These are phyloP conservation scores for Curvularia sp. DNA, from an alignment of 2,329 filamentous ascomycete genomes.

Conservation along the genomic window DNA sequence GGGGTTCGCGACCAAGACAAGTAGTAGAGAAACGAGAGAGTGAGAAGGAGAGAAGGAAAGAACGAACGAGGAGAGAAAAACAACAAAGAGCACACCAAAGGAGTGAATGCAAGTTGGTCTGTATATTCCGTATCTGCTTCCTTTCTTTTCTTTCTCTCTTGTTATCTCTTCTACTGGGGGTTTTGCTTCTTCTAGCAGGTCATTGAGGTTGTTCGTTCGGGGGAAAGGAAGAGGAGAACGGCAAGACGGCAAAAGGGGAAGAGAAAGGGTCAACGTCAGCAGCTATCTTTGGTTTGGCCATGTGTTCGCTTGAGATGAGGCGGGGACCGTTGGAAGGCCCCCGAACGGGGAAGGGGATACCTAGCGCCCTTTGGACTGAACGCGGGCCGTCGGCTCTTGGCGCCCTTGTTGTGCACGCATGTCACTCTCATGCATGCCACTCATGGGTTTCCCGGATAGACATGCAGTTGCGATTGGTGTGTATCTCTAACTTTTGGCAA, in stretches of 20 bases:
- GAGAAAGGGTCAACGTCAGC: neutral
- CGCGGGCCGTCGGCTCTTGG: conserved; percentile 13
- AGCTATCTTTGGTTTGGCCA: conserved; percentile 5
- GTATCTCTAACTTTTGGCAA: neutral
- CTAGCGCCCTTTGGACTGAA: conserved; percentile 1
- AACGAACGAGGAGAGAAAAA: neutral
- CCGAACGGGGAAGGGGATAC: conserved; percentile 4
- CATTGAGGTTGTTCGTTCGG: neutral
- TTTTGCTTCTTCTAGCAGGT: neutral
- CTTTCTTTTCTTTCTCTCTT: neutral
- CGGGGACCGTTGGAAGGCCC: neutral
- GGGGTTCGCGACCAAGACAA: neutral
- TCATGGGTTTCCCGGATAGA: neutral
- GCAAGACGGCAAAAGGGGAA: neutral
- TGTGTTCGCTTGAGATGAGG: conserved; percentile 5
- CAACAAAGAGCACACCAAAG: neutral
- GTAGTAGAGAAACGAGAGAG: neutral
- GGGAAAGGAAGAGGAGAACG: conserved; percentile 9
- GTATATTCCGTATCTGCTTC: conserved; percentile 9
- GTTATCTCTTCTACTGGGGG: neutral
- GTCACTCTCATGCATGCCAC: neutral
- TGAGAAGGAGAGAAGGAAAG: conserved; percentile 1
- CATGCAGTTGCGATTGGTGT: neutral
- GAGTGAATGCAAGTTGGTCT: conserved; percentile 15
- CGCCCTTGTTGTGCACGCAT: neutral